Evolutionary conservation across 2,329 filamentous ascomycete species (phyloP), one percentile per base, ranked within the genome.

Genomic region (Colletotrichum gigasporum): DNA sequence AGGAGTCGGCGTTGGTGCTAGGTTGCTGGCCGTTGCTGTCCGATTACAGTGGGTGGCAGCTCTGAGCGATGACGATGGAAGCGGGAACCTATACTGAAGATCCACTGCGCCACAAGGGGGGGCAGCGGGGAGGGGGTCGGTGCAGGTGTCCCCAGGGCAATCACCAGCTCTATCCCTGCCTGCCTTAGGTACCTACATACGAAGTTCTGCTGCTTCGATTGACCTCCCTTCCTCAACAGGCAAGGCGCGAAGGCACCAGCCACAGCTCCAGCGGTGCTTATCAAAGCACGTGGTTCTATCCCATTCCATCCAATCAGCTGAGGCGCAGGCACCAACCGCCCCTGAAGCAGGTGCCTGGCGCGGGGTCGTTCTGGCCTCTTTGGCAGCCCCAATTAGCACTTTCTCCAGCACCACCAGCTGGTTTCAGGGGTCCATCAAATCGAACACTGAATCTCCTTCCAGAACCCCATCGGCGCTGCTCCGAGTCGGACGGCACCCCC

Each of bases 341-440:
- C 3, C 14, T 18, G 12, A 20, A n/a, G 20, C 8, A 20, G 14
- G 44, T 47, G n/a, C n/a, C n/a, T n/a, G 53, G 16, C 56, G 61
- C 61, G 61, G 61, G 61, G 61, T 64, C 61, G 42, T 42, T 54
- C 45, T 58, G 47, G 20, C 18, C 48, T 37, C 16, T 47, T 50
- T 12, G 18, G 24, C 14, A 20, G 37, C n/a, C n/a, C n/a, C n/a
- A n/a, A n/a, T n/a, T n/a, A n/a, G n/a, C n/a, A n/a, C n/a, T n/a
- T n/a, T n/a, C n/a, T n/a, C n/a, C n/a, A n/a, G 45, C 41, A 61
- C 39, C 11, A 55, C 20, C 45, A 42, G 24, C 32, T 20, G 28
- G 56, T 61, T 61, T 64, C 61, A 64, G 61, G 61, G 61, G 61
- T 61, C 61, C 56, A 42, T 64, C 14, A 12, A 50, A 51, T 57